Evolutionary conservation across 2,329 filamentous ascomycete genomes (phyloP), one percentile per base, ranked within the genome.

Genomic region (Venturiaceae sp.): DNA sequence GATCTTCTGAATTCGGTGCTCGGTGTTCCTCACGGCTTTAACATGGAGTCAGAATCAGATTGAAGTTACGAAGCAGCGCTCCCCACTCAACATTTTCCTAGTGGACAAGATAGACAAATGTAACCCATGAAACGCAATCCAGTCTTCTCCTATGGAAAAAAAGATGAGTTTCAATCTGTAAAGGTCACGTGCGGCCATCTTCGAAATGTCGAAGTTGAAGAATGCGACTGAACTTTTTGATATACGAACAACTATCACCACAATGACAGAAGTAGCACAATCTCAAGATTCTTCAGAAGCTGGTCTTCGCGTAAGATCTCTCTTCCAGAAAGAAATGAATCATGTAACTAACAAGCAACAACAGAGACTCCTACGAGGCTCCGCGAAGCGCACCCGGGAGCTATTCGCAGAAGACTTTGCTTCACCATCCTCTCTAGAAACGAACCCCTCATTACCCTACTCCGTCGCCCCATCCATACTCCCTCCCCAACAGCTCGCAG

Each of bases 321-420:
- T 33, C 3, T 1, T 11, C 13, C 11, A n/a, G 6, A 13, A 54
- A 33, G 11, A 11, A 23, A 23, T 9, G 21, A n/a, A 53, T 13
- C 53, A 36, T 21, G 9, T 32, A 11, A 46, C 59, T 59, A n/a
- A 59, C 16, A 9, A n/a, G 7, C n/a, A 26, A 36, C 21, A 14
- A 19, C 46, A 61, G 60, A 13, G 28, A 34, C 61, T 66, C 53
- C 57, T 74, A 26, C 73, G 73, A 55, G 69, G 67, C 55, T 81
- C 78, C 19, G 75, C 77, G 53, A 82, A 82, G 65, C 74, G 79
- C 50, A 81, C 79, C 57, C 72, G 79, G 63, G 77, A 80, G 62
- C 72, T 81, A 61, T 82, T 81, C 62, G 77, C 75, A 54, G 72
- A 77, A 64, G 78, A 81, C 63, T 80, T 79, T 61, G 78, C 72